Percentiles rank a stretch among this genome's conserved stretches.
Conservation (phyloP, 495 filamentous ascomycete species). For the Xylaria venustula region DNA sequence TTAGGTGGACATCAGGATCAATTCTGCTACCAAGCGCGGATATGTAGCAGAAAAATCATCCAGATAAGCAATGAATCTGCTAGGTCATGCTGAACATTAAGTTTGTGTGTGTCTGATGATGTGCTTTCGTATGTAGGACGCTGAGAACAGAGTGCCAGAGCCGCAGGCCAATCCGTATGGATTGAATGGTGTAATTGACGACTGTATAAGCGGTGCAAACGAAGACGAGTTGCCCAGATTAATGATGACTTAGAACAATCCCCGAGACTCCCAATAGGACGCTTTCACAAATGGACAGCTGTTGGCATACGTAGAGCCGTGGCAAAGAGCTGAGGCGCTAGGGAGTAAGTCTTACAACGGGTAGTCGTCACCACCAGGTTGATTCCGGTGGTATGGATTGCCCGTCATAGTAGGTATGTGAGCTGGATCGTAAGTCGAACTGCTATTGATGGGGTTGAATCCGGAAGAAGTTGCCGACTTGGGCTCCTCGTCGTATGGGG, state of each 20-base stretch:
- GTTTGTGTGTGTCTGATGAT: neutral
- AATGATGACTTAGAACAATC: neutral
- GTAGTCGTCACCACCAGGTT: slow-evolving; percentile 14
- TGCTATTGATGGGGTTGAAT: slow-evolving; percentile 31
- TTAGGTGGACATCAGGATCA: neutral
- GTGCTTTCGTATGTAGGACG: neutral
- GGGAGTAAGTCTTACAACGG: no score
- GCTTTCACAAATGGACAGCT: no score
- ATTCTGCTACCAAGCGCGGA: neutral
- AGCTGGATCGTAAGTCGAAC: slow-evolving; percentile 16
- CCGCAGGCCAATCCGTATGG: neutral
- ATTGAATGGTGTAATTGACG: neutral
- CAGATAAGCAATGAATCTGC: slow-evolving; percentile 11
- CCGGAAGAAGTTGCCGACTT: slow-evolving; percentile 24
- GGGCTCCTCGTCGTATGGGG: slow-evolving; percentile 27
- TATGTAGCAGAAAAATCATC: neutral
- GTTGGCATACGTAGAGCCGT: no score
- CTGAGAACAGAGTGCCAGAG: neutral
- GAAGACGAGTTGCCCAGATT: neutral
- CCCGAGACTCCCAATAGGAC: neutral
- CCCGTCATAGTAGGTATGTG: slow-evolving; percentile 21
- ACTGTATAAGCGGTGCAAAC: no score
- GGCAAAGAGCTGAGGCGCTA: no score
- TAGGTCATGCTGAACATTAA: slow-evolving; percentile 2
- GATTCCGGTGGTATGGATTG: slow-evolving; percentile 7